These are phyloP conservation scores for Collybia sordida DNA, from an alignment of 768 basidiomycete species.

Conservation along the genomic window DNA sequence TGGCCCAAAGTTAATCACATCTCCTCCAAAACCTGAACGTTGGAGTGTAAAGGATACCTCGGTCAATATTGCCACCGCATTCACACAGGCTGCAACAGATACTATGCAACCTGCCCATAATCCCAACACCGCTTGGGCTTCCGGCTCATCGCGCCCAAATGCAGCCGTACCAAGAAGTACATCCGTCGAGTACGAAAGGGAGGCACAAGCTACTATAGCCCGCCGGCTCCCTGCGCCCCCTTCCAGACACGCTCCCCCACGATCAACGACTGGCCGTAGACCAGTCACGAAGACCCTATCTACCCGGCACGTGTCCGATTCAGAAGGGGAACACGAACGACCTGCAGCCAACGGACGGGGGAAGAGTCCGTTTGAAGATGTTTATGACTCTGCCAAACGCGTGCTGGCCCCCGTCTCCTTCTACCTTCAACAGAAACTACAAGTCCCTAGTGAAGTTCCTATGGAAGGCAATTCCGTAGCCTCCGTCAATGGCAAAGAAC, in stretches of 20 bases:
- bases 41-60: constrained; percentile 82
- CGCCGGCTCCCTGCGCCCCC: constrained; percentile 62
- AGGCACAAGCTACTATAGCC: constrained; percentile 47
- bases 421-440: constrained; percentile 63
- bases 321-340: constrained; percentile 56
- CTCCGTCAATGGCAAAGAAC: constrained; percentile 36
- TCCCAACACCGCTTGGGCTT: constrained; percentile 69
- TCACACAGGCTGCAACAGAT: constrained; percentile 65
- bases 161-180: constrained; percentile 64
- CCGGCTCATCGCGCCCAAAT: constrained; percentile 49
- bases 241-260: constrained; percentile 42
- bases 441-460: constrained; percentile 49
- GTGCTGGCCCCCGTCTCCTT: constrained; percentile 57
- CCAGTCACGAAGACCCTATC: constrained; percentile 58
- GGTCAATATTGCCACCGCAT: constrained; percentile 83
- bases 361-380: constrained; percentile 69
- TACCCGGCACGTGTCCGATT: constrained; percentile 63
- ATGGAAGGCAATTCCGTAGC: constrained; percentile 10
- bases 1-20: constrained; percentile 42
- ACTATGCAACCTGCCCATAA: constrained; percentile 44
- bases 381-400: constrained; percentile 55
- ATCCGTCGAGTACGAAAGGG: constrained; percentile 78
- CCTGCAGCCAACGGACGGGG: constrained; percentile 41
- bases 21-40: constrained; percentile 60
- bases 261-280: constrained; percentile 32